A percentile compares a stretch with the other conserved stretches of the same genome.
Evolutionary conservation across 225 moss, liverwort and hornwort species (phyloP).

Genomic region (Anthoceros angustus): DNA sequence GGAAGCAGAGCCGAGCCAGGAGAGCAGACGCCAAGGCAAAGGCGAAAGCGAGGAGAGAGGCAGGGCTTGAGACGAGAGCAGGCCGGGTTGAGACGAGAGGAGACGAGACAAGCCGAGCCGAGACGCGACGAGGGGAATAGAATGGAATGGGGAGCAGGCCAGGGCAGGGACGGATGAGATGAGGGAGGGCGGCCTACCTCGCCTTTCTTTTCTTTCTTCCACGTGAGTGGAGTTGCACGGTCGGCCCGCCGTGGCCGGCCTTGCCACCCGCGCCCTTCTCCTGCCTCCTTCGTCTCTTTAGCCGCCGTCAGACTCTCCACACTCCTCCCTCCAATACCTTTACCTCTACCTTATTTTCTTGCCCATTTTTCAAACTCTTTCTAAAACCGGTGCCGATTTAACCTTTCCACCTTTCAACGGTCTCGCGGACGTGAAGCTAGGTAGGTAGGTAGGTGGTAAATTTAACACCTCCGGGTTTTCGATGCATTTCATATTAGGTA

Average conservation of each 20-base stretch:
- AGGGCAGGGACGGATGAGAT: conserved; percentile 2
- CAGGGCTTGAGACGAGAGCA: neutral
- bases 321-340: too few relatives aligned
- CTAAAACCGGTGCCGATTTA: too few relatives aligned
- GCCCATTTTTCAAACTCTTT: too few relatives aligned
- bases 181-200: neutral
- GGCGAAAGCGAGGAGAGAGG: neutral
- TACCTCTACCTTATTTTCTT: too few relatives aligned
- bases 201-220: conserved; percentile 4
- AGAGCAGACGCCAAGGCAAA: neutral
- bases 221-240: conserved; percentile 2
- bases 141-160: neutral
- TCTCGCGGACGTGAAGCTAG: too few relatives aligned
- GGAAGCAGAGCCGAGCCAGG: neutral
- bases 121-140: neutral
- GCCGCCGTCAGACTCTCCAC: too few relatives aligned
- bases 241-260: neutral
- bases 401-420: too few relatives aligned
- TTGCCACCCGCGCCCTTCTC: neutral
- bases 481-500: too few relatives aligned
- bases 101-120: neutral
- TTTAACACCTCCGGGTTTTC: too few relatives aligned
- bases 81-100: neutral
- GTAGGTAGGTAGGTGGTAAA: too few relatives aligned
- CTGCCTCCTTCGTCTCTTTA: too few relatives aligned